Evolutionary conservation across 2,329 filamentous ascomycete genomes (phyloP).

Genomic region (Cyanodermella asteris): DNA sequence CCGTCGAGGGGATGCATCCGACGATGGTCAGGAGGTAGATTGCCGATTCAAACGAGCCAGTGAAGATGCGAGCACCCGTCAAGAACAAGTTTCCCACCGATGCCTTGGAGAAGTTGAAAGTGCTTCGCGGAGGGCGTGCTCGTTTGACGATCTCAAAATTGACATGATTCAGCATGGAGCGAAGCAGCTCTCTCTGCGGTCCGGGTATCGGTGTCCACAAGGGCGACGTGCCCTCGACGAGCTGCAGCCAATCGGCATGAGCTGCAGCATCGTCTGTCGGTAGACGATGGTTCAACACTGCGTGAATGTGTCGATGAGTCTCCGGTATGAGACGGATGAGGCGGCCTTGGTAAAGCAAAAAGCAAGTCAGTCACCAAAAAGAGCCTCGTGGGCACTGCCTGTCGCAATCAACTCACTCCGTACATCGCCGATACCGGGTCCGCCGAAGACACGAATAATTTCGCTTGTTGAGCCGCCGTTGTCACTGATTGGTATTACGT

Average conservation of each 20-base stretch:
- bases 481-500: slow-evolving; percentile 87
- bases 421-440: slow-evolving; percentile 65
- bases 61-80: slow-evolving; percentile 72
- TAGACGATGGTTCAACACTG: slow-evolving; percentile 73
- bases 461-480: slow-evolving; percentile 90
- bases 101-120: slow-evolving; percentile 57
- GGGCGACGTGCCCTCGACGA: slow-evolving; percentile 59
- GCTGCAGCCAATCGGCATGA: slow-evolving; percentile 62
- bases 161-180: slow-evolving; percentile 53
- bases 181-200: slow-evolving; percentile 54
- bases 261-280: slow-evolving; percentile 39
- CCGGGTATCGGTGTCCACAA: slow-evolving; percentile 53
- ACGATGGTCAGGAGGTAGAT: slow-evolving; percentile 79
- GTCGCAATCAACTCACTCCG: slow-evolving; percentile 31
- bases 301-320: slow-evolving; percentile 36
- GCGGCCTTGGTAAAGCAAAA: slow-evolving; percentile 33
- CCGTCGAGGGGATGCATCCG: slow-evolving; percentile 50
- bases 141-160: slow-evolving; percentile 63
- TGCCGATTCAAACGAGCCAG: slow-evolving; percentile 75
- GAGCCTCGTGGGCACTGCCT: neutral
- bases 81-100: slow-evolving; percentile 63
- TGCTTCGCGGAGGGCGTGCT: slow-evolving; percentile 42
- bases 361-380: neutral
- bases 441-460: slow-evolving; percentile 81
- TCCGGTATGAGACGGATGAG: slow-evolving; percentile 77